phyloP scores from a whole-genome alignment of 768 basidiomycete genomes.

The Trametes sanguinea region DNA sequence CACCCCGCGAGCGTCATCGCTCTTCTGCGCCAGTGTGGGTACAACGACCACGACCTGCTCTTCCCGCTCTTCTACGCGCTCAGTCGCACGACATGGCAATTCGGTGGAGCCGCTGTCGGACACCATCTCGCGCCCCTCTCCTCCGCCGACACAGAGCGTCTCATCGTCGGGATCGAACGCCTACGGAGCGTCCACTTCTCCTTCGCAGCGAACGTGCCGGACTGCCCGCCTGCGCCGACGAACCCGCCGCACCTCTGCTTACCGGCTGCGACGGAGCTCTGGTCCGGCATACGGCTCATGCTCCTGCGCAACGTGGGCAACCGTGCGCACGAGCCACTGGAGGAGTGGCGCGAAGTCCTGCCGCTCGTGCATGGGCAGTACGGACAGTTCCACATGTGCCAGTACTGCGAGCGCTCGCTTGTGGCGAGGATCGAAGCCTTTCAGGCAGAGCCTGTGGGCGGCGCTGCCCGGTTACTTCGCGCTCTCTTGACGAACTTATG shows the following conservation, averaged over 20 bases:
- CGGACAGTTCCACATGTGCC: conserved; percentile 11
- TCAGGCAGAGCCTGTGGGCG: conserved; percentile 18
- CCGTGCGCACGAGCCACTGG: conserved; percentile 16
- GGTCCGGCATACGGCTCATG: neutral
- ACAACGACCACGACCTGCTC: conserved; percentile 20
- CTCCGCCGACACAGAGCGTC: conserved; percentile 27
- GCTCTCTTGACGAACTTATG: conserved; percentile 3
- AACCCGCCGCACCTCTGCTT: conserved; percentile 15
- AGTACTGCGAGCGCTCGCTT: conserved; percentile 8
- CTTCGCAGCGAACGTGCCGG: conserved; percentile 1
- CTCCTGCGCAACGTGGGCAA: neutral
- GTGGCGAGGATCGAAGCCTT: neutral
- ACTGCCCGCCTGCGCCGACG: neutral
- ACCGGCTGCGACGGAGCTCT: conserved; percentile 2
- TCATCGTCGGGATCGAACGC: conserved; percentile 27
- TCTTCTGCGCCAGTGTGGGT: conserved; percentile 29
- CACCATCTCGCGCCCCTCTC: conserved; percentile 27
- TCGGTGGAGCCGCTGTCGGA: conserved; percentile 22
- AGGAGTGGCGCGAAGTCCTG: conserved; percentile 20
- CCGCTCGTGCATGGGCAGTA: neutral
- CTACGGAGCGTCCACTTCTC: conserved; percentile 21
- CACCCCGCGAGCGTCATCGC: conserved; percentile 29
- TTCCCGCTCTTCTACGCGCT: conserved; percentile 33
- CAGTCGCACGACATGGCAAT: conserved; percentile 27
- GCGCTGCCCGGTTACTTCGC: conserved; percentile 15